Conservation (phyloP, 768 basidiomycete genomes). For the Strobilomyces confusus region DNA sequence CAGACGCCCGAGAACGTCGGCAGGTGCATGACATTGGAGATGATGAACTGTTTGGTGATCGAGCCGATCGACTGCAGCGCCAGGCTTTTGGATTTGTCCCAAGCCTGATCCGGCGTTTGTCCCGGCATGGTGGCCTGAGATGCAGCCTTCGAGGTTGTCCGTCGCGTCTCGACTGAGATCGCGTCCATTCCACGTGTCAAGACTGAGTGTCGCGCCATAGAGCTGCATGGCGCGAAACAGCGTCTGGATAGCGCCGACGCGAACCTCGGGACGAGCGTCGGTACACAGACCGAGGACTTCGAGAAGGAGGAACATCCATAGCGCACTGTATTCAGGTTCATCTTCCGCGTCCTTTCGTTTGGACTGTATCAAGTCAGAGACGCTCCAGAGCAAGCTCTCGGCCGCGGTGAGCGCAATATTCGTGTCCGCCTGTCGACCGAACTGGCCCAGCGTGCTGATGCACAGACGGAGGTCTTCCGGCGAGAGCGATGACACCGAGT, state of each 20-base stretch:
- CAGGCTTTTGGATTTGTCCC: constrained; percentile 87
- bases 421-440: constrained; percentile 89
- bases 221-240: constrained; percentile 91
- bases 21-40: constrained; percentile 67
- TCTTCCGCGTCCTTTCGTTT: constrained; percentile 65
- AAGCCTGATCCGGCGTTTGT: constrained; percentile 42
- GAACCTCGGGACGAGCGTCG: constrained; percentile 81
- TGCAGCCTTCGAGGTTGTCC: constrained; percentile 16
- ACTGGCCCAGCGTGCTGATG: constrained; percentile 86
- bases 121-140: constrained; percentile 3
- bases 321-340: constrained; percentile 67
- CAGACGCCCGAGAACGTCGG: constrained; percentile 68
- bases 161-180: constrained; percentile 54
- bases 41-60: constrained; percentile 78
- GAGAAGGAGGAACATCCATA: constrained; percentile 92
- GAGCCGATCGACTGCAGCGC: constrained; percentile 81
- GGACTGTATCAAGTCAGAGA: constrained; percentile 91
- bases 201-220: constrained; percentile 82
- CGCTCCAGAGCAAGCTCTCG: constrained; percentile 90
- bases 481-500: constrained; percentile 80
- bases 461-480: constrained; percentile 81
- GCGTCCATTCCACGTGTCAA: constrained; percentile 86
- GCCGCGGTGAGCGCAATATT: constrained; percentile 95
- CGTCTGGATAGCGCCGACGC: constrained; percentile 93
- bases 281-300: constrained; percentile 81